Base-by-base conservation (phyloP, 805 yeast species). In the Candida xiaguanensis region DNA sequence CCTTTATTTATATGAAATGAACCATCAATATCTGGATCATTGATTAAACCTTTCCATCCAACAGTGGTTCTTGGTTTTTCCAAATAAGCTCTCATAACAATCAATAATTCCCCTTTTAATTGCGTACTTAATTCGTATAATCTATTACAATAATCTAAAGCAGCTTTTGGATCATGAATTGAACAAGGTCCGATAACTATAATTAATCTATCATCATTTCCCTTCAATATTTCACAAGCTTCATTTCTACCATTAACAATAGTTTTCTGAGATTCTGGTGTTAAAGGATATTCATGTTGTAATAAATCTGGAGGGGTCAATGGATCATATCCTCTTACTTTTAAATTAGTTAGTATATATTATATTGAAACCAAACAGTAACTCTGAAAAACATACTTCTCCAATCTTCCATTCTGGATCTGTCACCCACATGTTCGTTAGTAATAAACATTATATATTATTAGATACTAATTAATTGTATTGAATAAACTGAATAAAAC, bases 11-110 rank as follows among this genome's bases (percentile, higher is more conserved):
- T 91, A 53, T 89, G 80, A 80, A 86, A 91, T 38, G 95, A 74
- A 44, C 87, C 87, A 63, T 91, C 95, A 53, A 91, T 83, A 55
- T 93, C 96, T 23, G 99, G 99, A 63, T 91, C 99, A 61, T 91
- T 91, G 55, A 91, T 93, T 50, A 91, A 74, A 51, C 99, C 99
- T 69, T 91, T 91, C 99, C 99, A 91, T 44, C 99, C 99, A 33
- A 93, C 98, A 20, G 98, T 91, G 37, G 99, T 91, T 68, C 99
- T 81, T 53, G 99, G 99, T 67, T 91, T 91, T 64, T 91, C 99
- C 56, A 93, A 74, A 71, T 93, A 93, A 3, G 98, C 98, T 69
- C 99, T 82, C 99, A 93, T 93, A 46, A 93, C 82, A 43, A 93
- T 82, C 41, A 81, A 77, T 44, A 93, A 73, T 51, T 91, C 96